Conservation (phyloP, 768 basidiomycete species). For the Galerina sulciceps region DNA sequence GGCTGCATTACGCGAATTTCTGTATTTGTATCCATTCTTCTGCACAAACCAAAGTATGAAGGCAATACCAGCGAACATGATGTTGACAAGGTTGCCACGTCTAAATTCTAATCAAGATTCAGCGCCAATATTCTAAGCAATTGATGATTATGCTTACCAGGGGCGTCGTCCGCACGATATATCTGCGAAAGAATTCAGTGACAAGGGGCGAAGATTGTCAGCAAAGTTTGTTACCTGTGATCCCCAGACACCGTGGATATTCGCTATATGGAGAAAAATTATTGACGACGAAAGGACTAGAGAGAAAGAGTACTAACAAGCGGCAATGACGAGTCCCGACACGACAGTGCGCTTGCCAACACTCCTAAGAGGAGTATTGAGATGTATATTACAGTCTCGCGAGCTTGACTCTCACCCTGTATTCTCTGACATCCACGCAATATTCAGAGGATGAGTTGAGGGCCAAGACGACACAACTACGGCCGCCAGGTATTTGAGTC, state of each 20-base stretch:
- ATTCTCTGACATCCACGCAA: slow-evolving; percentile 46
- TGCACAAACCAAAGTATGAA: slow-evolving; percentile 38
- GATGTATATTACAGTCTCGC: neutral
- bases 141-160: slow-evolving; percentile 22
- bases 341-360: slow-evolving; percentile 38
- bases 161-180: slow-evolving; percentile 40
- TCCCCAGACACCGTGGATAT: slow-evolving; percentile 35
- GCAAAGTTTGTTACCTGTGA: slow-evolving; percentile 24
- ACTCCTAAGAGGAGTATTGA: slow-evolving; percentile 22
- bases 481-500: slow-evolving; percentile 38
- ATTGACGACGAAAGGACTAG: neutral
- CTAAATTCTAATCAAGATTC: slow-evolving; percentile 30
- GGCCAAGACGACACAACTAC: slow-evolving; percentile 41
- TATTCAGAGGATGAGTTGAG: slow-evolving; percentile 41
- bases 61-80: slow-evolving; percentile 34
- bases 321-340: slow-evolving; percentile 38
- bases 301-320: slow-evolving; percentile 22
- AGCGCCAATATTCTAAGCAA: neutral
- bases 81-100: slow-evolving; percentile 39
- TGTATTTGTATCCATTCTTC: slow-evolving; percentile 31
- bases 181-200: slow-evolving; percentile 21
- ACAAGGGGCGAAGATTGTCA: neutral
- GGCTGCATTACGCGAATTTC: slow-evolving; percentile 29
- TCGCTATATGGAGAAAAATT: slow-evolving; percentile 15
- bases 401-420: slow-evolving; percentile 27